Conservation (phyloP, 2,329 filamentous ascomycete species). For the Hypoxylon sp. region DNA sequence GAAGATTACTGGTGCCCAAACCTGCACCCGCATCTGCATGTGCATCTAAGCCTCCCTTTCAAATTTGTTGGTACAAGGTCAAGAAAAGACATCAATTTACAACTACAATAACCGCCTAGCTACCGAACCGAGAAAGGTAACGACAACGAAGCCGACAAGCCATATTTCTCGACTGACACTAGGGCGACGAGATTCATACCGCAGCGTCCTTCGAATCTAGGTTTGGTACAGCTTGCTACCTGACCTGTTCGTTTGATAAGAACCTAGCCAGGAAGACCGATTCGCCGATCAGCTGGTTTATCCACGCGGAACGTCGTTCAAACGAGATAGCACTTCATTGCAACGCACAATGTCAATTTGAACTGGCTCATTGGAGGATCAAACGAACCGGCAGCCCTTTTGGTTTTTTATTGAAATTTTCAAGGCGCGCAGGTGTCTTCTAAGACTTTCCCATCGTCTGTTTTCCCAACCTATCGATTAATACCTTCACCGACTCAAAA, state of each 20-base stretch:
- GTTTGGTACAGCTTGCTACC: constrained; percentile 18
- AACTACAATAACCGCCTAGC: constrained; percentile 14
- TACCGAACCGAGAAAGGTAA: constrained; percentile 19
- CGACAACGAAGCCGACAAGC: constrained; percentile 14
- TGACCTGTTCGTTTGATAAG: constrained; percentile 36
- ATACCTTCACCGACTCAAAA: constrained; percentile 28
- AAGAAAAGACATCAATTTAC: constrained; percentile 29
- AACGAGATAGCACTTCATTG: constrained; percentile 41
- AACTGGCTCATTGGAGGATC: constrained; percentile 45
- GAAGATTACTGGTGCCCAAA: constrained; percentile 41
- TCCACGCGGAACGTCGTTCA: constrained; percentile 40
- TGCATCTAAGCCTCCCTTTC: constrained; percentile 41
- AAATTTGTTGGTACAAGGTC: constrained; percentile 37
- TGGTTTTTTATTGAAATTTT: constrained; percentile 35
- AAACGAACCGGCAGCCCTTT: constrained; percentile 41
- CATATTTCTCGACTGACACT: constrained; percentile 13
- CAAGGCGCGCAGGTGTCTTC: constrained; percentile 31
- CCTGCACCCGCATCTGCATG: constrained; percentile 40
- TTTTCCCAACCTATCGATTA: constrained; percentile 13
- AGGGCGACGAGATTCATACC: constrained; percentile 6
- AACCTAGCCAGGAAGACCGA: constrained; percentile 32
- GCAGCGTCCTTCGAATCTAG: constrained; percentile 7
- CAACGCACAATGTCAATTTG: constrained; percentile 44
- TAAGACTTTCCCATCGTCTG: constrained; percentile 20
- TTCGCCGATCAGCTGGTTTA: constrained; percentile 44